phyloP scores from a whole-genome alignment of 345 rosid genomes.

The Pelargonium nanum region DNA sequence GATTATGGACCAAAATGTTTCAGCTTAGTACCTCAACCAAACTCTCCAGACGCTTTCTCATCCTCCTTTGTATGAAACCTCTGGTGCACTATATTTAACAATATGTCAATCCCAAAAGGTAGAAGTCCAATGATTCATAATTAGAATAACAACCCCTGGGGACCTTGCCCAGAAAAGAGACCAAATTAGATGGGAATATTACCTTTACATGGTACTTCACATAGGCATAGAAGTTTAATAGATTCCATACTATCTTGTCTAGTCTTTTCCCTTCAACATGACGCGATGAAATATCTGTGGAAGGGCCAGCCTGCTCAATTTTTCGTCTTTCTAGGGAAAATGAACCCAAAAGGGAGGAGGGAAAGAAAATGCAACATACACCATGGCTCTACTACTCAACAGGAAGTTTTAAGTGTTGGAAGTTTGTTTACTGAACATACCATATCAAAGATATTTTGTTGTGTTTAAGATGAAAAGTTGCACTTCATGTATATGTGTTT shows the following conservation, averaged over 20 bases:
- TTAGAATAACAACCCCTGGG: too few species aligned
- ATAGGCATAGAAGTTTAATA: constrained; percentile 66
- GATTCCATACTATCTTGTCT: constrained; percentile 73
- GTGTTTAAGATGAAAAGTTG: too few species aligned
- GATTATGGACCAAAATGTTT: neutral
- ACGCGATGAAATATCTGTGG: constrained; percentile 48
- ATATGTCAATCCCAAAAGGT: constrained; percentile 10
- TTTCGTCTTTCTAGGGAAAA: neutral
- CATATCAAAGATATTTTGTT: too few species aligned
- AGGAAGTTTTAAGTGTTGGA: too few species aligned
- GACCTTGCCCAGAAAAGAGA: too few species aligned
- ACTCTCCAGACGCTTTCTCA: constrained; percentile 58
- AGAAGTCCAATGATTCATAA: neutral
- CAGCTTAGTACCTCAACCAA: constrained; percentile 56
- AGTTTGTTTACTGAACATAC: too few species aligned
- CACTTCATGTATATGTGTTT: too few species aligned
- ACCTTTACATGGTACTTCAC: constrained; percentile 84
- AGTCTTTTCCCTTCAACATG: constrained; percentile 60
- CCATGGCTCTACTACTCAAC: too few species aligned
- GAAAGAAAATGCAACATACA: too few species aligned
- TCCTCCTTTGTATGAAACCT: constrained; percentile 79
- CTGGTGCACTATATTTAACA: constrained; percentile 47
- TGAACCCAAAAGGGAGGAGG: too few species aligned
- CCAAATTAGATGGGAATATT: constrained; percentile 4
- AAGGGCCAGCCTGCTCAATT: constrained; percentile 6